Evolutionary conservation across 2,329 filamentous ascomycete species (phyloP), one percentile per base, ranked within the genome.

Genomic region (Nemania sp.): DNA sequence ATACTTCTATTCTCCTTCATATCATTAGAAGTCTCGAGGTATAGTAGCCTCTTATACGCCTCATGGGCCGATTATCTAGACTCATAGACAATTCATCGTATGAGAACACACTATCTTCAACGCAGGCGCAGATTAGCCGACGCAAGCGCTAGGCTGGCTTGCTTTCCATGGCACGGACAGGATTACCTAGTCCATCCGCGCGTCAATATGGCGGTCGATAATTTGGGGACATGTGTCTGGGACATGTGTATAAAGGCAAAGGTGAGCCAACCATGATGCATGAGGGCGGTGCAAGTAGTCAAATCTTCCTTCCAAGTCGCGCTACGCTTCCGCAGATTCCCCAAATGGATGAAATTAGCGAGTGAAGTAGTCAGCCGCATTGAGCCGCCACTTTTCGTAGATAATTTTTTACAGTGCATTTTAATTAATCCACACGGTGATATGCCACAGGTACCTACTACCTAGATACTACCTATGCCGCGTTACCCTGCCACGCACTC

Each of bases 401-500:
- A 41, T 41, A 41, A 13, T 41, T 3, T 41, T 11, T n/a, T n/a
- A n/a, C n/a, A n/a, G n/a, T n/a, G n/a, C n/a, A n/a, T n/a, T n/a
- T n/a, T n/a, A n/a, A n/a, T n/a, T n/a, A n/a, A n/a, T n/a, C n/a
- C n/a, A 18, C n/a, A 45, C 41, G n/a, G 41, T 45, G 29, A 32
- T 4, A 32, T 32, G 29, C 29, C 29, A 45, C 10, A 41, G 38
- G 6, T n/a, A n/a, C 5, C 38, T 41, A 13, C 10, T 41, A 41
- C 38, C 13, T 7, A 35, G 18, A 15, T 41, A 41, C 38, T 45
- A 18, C 5, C 4, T 51, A 51, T 53, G 51, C 51, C 51, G 51
- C 27, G 51, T 53, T 32, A 53, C 51, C 27, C 51, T 53, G 18
- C 15, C 26, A 32, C 51, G 51, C 51, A 18, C 15, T 45, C 41